phyloP scores from a whole-genome alignment of 768 basidiomycete species.

The Tephrocybe rancida region DNA sequence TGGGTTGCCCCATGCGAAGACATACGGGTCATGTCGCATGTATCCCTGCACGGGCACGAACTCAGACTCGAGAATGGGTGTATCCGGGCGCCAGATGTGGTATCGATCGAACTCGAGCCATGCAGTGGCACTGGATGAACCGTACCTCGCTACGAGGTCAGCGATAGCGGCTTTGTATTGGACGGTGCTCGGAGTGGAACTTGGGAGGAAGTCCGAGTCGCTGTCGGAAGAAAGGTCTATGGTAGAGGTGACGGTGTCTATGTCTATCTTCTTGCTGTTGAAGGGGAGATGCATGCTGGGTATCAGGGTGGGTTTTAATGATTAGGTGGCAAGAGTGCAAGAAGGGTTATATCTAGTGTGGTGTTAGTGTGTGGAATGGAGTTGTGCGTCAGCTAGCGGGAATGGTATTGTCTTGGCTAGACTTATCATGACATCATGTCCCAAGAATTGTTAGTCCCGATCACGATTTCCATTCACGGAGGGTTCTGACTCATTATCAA shows the following conservation, averaged over 20 bases:
- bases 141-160: conserved; percentile 63
- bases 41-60: conserved; percentile 61
- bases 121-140: conserved; percentile 68
- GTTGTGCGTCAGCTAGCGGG: too few relatives aligned
- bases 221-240: neutral
- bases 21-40: conserved; percentile 49
- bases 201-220: neutral
- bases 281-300: neutral
- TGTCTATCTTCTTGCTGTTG: neutral
- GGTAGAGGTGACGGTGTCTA: neutral
- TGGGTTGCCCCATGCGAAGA: conserved; percentile 69
- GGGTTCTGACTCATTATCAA: too few relatives aligned
- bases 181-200: neutral
- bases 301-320: too few relatives aligned
- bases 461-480: too few relatives aligned
- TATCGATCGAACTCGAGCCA: conserved; percentile 68
- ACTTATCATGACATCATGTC: too few relatives aligned
- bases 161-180: conserved; percentile 36
- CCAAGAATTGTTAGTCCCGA: too few relatives aligned
- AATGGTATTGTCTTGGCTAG: too few relatives aligned
- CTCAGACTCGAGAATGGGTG: conserved; percentile 36
- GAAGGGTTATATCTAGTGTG: too few relatives aligned
- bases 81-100: conserved; percentile 45
- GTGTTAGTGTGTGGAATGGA: too few relatives aligned
- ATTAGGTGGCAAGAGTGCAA: too few relatives aligned